Evolutionary conservation across 129 eudicot genomes (phyloP).

Genomic region (Tagetes erecta): DNA sequence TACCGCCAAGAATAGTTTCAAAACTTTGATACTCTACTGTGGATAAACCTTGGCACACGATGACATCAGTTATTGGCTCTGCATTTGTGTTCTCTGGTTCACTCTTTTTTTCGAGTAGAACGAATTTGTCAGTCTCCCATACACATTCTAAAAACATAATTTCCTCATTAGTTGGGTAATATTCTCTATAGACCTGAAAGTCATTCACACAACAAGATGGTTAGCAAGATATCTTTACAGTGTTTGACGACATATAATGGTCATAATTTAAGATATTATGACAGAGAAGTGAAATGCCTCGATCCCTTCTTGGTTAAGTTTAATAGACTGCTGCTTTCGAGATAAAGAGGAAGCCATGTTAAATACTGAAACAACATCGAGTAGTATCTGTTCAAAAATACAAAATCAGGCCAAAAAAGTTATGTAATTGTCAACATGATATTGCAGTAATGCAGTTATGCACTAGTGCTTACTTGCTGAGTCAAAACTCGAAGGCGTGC

Average conservation of each 20-base stretch:
- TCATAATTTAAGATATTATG: not conserved
- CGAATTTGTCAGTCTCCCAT: constrained; percentile 74
- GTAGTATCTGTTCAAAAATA: constrained; percentile 55
- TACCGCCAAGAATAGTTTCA: constrained; percentile 73
- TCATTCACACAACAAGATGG: not conserved
- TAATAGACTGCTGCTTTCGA: constrained; percentile 57
- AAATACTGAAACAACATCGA: constrained; percentile 62
- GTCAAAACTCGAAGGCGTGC: constrained; percentile 84
- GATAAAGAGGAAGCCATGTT: constrained; percentile 67
- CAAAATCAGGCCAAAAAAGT: not conserved
- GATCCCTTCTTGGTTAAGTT: constrained; percentile 66
- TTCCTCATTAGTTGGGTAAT: constrained; percentile 56
- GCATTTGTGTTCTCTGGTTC: constrained; percentile 31
- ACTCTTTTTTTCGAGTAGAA: constrained; percentile 49
- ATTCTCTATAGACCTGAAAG: constrained; percentile 72
- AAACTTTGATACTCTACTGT: constrained; percentile 51
- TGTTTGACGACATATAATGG: not conserved
- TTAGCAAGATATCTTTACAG: not conserved
- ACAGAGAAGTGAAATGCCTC: constrained; percentile 48
- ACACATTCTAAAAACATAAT: constrained; percentile 53
- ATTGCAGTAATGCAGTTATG: constrained; percentile 14
- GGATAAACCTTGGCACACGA: constrained; percentile 33
- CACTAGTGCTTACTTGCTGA: constrained; percentile 70
- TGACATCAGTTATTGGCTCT: constrained; percentile 36
- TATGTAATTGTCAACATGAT: not conserved